These are phyloP conservation scores for Colletotrichum falcatum DNA, from an alignment of 2,329 filamentous ascomycete species.

Conservation along the genomic window DNA sequence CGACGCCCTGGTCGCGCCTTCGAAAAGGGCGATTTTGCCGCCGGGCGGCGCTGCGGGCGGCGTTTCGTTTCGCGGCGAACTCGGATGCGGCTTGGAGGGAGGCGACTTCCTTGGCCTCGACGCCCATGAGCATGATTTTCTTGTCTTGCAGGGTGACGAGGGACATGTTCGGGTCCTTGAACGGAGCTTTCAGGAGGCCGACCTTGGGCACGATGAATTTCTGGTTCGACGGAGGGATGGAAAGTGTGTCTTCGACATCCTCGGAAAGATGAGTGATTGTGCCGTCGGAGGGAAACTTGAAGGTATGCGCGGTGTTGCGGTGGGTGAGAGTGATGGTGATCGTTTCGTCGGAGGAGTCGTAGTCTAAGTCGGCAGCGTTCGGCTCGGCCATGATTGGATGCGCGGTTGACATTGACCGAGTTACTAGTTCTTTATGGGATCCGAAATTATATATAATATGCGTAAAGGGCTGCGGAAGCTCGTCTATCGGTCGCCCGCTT, in stretches of 20 bases:
- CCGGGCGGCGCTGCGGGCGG: conserved; percentile 51
- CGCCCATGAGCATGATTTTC: conserved; percentile 75
- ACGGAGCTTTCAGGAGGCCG: conserved; percentile 73
- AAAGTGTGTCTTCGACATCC: conserved; percentile 66
- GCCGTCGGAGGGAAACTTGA: conserved; percentile 58
- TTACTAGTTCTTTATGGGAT: not conserved
- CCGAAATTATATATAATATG: not conserved
- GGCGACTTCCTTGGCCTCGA: conserved; percentile 69
- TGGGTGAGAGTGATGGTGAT: conserved; percentile 61
- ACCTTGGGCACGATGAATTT: conserved; percentile 76
- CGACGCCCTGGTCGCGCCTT: conserved; percentile 49
- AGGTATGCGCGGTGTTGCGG: conserved; percentile 58
- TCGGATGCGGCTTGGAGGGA: conserved; percentile 64
- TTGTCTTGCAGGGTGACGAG: conserved; percentile 64
- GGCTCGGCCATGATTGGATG: conserved; percentile 38
- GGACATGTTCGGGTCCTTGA: conserved; percentile 67
- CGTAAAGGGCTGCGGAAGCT: not conserved
- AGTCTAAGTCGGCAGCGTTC: conserved; percentile 31
- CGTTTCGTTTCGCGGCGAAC: conserved; percentile 61
- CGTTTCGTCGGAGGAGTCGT: conserved; percentile 43
- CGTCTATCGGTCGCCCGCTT: not conserved
- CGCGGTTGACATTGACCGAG: not conserved
- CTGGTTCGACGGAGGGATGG: conserved; percentile 72
- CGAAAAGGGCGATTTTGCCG: conserved; percentile 53
- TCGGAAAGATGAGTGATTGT: conserved; percentile 70